Conservation (phyloP, 352 stramenopile genomes). For the Lagenidium sp. region DNA sequence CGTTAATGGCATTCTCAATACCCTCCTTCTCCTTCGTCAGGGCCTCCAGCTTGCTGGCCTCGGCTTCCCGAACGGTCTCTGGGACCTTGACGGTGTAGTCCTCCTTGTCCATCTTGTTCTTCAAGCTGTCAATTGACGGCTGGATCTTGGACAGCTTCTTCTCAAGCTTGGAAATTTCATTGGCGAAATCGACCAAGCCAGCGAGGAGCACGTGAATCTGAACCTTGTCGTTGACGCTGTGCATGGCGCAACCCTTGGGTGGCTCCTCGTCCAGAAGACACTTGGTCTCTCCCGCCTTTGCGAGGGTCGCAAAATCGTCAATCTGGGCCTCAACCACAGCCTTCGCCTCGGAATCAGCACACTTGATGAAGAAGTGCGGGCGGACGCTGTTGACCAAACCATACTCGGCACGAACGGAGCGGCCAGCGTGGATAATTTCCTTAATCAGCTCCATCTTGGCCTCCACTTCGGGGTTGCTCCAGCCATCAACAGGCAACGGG, state of each 20-base stretch:
- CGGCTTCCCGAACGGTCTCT: slow-evolving; percentile 64
- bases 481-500: slow-evolving; percentile 67
- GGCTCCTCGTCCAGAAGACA: slow-evolving; percentile 78
- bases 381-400: slow-evolving; percentile 71
- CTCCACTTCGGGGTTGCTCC: slow-evolving; percentile 86
- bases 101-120: slow-evolving; percentile 76
- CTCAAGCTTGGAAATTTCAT: slow-evolving; percentile 87
- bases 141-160: slow-evolving; percentile 83
- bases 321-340: slow-evolving; percentile 69
- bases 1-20: slow-evolving; percentile 65
- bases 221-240: slow-evolving; percentile 92
- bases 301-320: slow-evolving; percentile 94
- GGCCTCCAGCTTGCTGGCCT: slow-evolving; percentile 69
- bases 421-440: slow-evolving; percentile 92
- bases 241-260: slow-evolving; percentile 87
- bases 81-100: slow-evolving; percentile 79
- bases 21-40: slow-evolving; percentile 75
- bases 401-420: slow-evolving; percentile 91
- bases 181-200: slow-evolving; percentile 80
- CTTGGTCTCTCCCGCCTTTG: slow-evolving; percentile 87
- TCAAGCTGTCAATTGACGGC: slow-evolving; percentile 55
- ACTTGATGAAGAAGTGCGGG: slow-evolving; percentile 88
- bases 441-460: slow-evolving; percentile 90
- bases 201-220: slow-evolving; percentile 84
- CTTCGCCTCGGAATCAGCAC: slow-evolving; percentile 63